Evolutionary conservation across 495 filamentous ascomycete genomes (phyloP).

Genomic region (Aspergillus bridgeri): DNA sequence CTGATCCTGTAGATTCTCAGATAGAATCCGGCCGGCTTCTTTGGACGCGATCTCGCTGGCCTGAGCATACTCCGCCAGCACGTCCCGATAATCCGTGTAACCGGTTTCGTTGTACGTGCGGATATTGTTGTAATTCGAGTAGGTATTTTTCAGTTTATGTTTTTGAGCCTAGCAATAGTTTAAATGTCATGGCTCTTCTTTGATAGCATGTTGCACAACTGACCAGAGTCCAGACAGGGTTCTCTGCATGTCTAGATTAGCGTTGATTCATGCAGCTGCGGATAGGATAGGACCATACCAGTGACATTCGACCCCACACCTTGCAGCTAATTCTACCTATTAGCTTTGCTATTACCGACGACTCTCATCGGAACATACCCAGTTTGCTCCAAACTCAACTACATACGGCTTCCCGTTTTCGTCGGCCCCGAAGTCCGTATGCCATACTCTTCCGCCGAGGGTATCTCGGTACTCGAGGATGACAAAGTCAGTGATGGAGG

Average conservation of each 20-base stretch:
- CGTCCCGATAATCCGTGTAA: conserved; percentile 39
- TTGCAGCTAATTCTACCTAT: conserved; percentile 47
- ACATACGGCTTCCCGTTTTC: conserved; percentile 51
- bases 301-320: conserved; percentile 47
- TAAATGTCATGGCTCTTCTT: no score
- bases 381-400: conserved; percentile 68
- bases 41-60: conserved; percentile 48
- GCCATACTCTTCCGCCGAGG: conserved; percentile 58
- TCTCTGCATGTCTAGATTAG: conserved; percentile 41
- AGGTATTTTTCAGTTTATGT: conserved; percentile 58
- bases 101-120: conserved; percentile 59
- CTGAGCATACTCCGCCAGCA: conserved; percentile 36
- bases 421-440: conserved; percentile 57
- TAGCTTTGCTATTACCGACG: not conserved
- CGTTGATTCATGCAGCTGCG: not conserved
- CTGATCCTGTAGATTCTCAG: conserved; percentile 59
- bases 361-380: conserved; percentile 37
- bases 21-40: conserved; percentile 56
- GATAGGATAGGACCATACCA: not conserved
- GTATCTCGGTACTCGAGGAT: conserved; percentile 65
- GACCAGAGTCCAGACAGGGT: conserved; percentile 67
- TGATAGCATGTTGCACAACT: conserved; percentile 9
- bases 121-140: conserved; percentile 60
- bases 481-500: conserved; percentile 63
- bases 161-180: conserved; percentile 51